A percentile compares a stretch with the other conserved stretches of the same genome.
phyloP scores from a whole-genome alignment of 345 rosid genomes.

The Eucalyptus cloeziana region DNA sequence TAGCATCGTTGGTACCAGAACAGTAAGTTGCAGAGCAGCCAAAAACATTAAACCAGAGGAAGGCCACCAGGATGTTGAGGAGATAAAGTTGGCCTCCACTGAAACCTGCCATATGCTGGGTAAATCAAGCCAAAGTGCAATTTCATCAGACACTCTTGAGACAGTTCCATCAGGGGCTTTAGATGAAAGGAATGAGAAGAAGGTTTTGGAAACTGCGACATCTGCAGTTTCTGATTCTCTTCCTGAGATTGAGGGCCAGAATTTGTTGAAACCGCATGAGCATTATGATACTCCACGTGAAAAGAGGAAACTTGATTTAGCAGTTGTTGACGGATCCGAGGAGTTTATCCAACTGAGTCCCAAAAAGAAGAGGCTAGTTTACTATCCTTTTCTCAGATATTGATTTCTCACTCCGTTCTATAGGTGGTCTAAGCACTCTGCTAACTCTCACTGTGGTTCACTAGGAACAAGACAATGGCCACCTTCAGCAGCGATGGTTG shows the following conservation, averaged over 20 bases:
- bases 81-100: background rate
- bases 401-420: background rate
- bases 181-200: slow-evolving; percentile 4
- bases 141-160: background rate
- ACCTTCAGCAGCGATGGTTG: slow-evolving; percentile 22
- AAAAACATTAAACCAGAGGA: slow-evolving; percentile 1
- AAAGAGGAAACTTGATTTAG: slow-evolving; percentile 16
- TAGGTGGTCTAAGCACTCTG: background rate
- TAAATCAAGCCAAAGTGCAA: background rate
- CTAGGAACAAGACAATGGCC: slow-evolving; percentile 30
- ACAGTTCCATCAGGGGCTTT: slow-evolving; percentile 1
- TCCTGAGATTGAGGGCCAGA: slow-evolving; percentile 1
- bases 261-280: background rate
- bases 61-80: background rate
- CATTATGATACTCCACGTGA: slow-evolving; percentile 7
- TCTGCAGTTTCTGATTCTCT: slow-evolving; percentile 12
- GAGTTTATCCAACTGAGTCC: slow-evolving; percentile 22
- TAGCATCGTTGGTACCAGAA: slow-evolving; percentile 21
- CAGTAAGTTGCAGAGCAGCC: slow-evolving; percentile 3
- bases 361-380: slow-evolving; percentile 30
- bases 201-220: slow-evolving; percentile 1
- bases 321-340: slow-evolving; percentile 17
- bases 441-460: background rate
- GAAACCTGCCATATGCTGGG: background rate
- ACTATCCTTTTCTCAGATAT: background rate